Evolutionary conservation across 208 protist genomes (phyloP).

Genomic region (Acanthamoeba sp.): DNA sequence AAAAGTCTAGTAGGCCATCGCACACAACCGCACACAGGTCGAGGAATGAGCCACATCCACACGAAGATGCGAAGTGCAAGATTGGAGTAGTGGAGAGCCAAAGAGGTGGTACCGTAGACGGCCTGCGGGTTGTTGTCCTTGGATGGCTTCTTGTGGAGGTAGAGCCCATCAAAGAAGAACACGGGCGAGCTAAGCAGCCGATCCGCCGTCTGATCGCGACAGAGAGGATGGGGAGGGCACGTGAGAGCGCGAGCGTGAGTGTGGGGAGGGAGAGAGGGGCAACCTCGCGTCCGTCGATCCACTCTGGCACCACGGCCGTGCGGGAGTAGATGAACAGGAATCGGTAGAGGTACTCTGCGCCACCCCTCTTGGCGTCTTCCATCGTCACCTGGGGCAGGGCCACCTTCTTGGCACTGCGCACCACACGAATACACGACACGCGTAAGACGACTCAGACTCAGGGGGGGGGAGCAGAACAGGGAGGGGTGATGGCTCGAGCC

Average conservation of each 20-base stretch:
- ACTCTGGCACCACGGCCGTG: not conserved
- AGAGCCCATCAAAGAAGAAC: slow-evolving; percentile 30
- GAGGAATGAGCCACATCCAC: not conserved
- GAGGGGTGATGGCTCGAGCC: too few species aligned
- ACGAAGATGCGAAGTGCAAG: not conserved
- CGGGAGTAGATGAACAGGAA: slow-evolving; percentile 46
- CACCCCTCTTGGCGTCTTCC: not conserved
- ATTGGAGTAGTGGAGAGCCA: not conserved
- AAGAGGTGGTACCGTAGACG: not conserved
- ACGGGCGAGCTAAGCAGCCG: not conserved
- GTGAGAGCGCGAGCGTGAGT: too few species aligned
- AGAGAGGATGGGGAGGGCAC: not conserved
- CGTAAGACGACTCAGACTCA: not conserved
- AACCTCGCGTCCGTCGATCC: slow-evolving; percentile 45
- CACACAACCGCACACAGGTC: not conserved
- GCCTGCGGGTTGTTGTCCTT: slow-evolving; percentile 4
- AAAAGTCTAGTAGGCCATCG: not conserved
- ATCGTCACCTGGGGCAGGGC: not conserved
- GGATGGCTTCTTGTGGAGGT: slow-evolving; percentile 27
- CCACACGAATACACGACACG: not conserved
- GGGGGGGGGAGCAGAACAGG: too few species aligned
- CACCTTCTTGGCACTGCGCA: slow-evolving; percentile 28
- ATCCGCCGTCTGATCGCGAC: not conserved
- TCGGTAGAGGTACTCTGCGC: slow-evolving; percentile 6
- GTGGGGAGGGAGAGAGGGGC: not conserved